A percentile compares a stretch with the other conserved stretches of the same genome.
Conservation (phyloP, 2,329 filamentous ascomycete genomes). For the Thermoascus crustaceus region DNA sequence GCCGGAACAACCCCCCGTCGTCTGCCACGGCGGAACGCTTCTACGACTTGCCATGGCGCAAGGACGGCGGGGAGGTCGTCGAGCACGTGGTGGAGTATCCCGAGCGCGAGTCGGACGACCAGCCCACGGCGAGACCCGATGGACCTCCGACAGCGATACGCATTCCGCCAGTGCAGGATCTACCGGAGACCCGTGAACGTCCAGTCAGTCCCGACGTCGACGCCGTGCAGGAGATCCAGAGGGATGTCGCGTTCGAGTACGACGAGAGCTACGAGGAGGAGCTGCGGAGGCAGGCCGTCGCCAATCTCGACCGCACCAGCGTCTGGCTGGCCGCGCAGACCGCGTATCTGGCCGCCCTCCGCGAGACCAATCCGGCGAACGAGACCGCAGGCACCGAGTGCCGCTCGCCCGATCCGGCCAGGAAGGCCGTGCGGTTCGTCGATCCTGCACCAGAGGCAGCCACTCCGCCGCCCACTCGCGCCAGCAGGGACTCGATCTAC, state of each 20-base stretch:
- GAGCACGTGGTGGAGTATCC: conserved; percentile 60
- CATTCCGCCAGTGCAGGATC: conserved; percentile 30
- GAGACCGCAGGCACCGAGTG: conserved; percentile 28
- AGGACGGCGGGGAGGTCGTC: conserved; percentile 42
- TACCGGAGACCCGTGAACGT: conserved; percentile 16
- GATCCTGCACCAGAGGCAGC: conserved; percentile 31
- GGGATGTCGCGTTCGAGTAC: conserved; percentile 62
- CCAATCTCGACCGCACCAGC: conserved; percentile 76
- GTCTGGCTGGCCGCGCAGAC: conserved; percentile 79
- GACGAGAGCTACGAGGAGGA: conserved; percentile 68
- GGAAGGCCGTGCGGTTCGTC: conserved; percentile 24
- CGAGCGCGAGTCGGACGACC: conserved; percentile 31
- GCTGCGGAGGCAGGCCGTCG: conserved; percentile 60
- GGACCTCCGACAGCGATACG: conserved; percentile 40
- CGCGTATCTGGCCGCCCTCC: conserved; percentile 62
- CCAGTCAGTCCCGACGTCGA: conserved; percentile 19
- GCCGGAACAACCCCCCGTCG: conserved; percentile 56
- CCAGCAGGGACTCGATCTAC: conserved; percentile 67
- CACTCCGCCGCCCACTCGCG: conserved; percentile 30
- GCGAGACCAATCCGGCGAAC: conserved; percentile 47
- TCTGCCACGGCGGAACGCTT: conserved; percentile 90
- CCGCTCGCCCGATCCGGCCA: conserved; percentile 10
- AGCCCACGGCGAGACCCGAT: conserved; percentile 25
- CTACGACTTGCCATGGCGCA: conserved; percentile 73
- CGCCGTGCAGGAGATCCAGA: conserved; percentile 45